A percentile compares a stretch with the other conserved stretches of the same genome.
These are phyloP conservation scores for Miscanthus lutarioriparius DNA, from an alignment of 176 grass and related monocot species.

Conservation along the genomic window DNA sequence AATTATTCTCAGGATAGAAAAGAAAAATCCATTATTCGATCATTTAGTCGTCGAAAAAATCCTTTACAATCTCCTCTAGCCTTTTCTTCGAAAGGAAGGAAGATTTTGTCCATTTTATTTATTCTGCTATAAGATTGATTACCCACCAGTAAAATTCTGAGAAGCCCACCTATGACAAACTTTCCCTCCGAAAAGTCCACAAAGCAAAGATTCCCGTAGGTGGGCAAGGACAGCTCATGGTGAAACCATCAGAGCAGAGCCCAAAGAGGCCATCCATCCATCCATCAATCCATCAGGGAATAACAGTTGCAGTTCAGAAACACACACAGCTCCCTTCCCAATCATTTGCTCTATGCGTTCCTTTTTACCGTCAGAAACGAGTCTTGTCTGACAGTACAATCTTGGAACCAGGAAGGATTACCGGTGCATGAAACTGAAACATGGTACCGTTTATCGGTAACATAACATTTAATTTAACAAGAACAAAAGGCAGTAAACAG, in stretches of 20 bases:
- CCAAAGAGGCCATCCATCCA: constrained; percentile 10
- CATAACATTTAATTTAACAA: neutral
- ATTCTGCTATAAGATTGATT: constrained; percentile 22
- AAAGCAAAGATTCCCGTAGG: constrained; percentile 52
- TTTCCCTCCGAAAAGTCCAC: constrained; percentile 21
- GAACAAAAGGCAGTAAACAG: neutral
- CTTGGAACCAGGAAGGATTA: neutral
- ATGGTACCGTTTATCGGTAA: no score
- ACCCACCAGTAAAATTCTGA: constrained; percentile 31
- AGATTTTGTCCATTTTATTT: constrained; percentile 2
- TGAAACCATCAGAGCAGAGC: constrained; percentile 34
- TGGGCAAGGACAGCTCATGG: constrained; percentile 30
- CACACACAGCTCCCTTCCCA: neutral
- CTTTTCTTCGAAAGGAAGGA: constrained; percentile 41
- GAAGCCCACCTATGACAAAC: constrained; percentile 4
- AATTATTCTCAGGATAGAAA: constrained; percentile 24
- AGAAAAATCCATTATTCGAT: neutral
- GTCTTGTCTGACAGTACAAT: neutral
- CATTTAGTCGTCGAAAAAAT: neutral
- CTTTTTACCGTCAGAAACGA: constrained; percentile 6
- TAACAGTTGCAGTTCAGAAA: constrained; percentile 33
- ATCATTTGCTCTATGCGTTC: neutral
- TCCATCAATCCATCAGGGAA: constrained; percentile 17
- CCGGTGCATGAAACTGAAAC: neutral
- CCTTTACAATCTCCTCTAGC: neutral